Percentiles rank a stretch among this genome's conserved stretches.
These are phyloP conservation scores for Pilobolus umbonatus DNA, from an alignment of 192 early-diverging fungal genomes.

Conservation along the genomic window DNA sequence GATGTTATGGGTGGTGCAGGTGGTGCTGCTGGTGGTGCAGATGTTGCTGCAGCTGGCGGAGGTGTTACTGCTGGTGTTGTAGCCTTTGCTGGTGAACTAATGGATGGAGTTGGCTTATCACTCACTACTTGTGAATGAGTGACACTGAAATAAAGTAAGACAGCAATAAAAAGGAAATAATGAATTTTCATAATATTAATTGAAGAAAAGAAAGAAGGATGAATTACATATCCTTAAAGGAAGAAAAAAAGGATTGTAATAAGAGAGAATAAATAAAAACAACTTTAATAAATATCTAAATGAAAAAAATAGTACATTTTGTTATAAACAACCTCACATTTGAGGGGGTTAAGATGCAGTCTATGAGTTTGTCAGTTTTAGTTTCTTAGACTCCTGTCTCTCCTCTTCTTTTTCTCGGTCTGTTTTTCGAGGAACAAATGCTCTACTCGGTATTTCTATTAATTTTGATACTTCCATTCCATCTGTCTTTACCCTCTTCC, in stretches of 20 bases:
- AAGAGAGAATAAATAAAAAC: constrained; percentile 1
- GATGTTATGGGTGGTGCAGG: too few species aligned
- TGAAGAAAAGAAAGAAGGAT: constrained; percentile 4
- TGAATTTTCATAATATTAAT: neutral
- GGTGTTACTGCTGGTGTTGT: constrained; percentile 3
- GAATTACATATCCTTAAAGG: neutral
- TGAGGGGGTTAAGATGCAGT: neutral
- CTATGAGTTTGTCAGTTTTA: constrained; percentile 24
- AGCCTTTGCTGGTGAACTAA: constrained; percentile 1
- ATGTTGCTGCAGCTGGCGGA: neutral
- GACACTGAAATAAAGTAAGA: constrained; percentile 8
- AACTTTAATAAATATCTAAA: constrained; percentile 2
- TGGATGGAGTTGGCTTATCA: neutral
- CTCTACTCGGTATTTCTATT: constrained; percentile 13
- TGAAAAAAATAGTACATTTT: neutral
- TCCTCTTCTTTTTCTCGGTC: constrained; percentile 45
- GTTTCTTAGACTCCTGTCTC: constrained; percentile 33
- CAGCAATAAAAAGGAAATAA: neutral
- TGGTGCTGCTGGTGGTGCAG: constrained; percentile 1
- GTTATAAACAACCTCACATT: constrained; percentile 8
- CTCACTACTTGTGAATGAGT: constrained; percentile 4
- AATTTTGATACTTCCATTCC: neutral
- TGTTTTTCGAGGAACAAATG: constrained; percentile 47
- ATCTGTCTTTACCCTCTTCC: neutral
- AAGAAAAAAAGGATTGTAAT: constrained; percentile 11